phyloP scores from a whole-genome alignment of 23 red algal species.

The Gracilaria domingensis region DNA sequence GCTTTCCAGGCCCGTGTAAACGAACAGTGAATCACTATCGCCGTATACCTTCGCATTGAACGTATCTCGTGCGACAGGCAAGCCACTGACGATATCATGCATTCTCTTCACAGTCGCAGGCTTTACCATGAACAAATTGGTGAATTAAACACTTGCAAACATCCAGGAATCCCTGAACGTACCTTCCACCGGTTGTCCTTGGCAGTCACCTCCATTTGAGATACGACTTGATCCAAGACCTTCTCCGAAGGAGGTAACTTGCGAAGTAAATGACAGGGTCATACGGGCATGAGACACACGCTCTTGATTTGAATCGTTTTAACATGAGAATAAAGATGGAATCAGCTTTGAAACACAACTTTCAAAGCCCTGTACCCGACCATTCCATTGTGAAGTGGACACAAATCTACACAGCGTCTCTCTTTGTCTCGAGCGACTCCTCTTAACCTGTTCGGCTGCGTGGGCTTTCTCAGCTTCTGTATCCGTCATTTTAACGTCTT shows the following conservation, averaged over 20 bases:
- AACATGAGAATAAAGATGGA: slow-evolving; percentile 67
- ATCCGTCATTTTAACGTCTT: slow-evolving; percentile 23
- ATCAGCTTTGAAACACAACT: slow-evolving; percentile 43
- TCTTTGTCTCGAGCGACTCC: slow-evolving; percentile 75
- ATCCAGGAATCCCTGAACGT: slow-evolving; percentile 63
- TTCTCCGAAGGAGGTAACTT: slow-evolving; percentile 34
- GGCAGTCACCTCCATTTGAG: slow-evolving; percentile 25
- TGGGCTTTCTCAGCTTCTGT: slow-evolving; percentile 5
- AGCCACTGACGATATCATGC: slow-evolving; percentile 51
- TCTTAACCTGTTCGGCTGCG: slow-evolving; percentile 35
- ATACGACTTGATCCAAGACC: slow-evolving; percentile 50
- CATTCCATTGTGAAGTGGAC: slow-evolving; percentile 84
- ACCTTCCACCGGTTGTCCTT: slow-evolving; percentile 70
- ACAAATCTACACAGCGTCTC: slow-evolving; percentile 86
- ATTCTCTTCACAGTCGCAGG: slow-evolving; percentile 36
- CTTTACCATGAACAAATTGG: slow-evolving; percentile 39
- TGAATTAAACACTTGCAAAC: slow-evolving; percentile 81
- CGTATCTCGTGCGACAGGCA: too few species aligned
- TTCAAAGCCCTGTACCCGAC: slow-evolving; percentile 57
- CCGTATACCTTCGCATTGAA: too few species aligned
- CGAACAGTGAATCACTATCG: too few species aligned
- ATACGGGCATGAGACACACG: slow-evolving; percentile 73
- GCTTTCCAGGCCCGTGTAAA: too few species aligned
- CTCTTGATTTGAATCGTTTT: slow-evolving; percentile 70
- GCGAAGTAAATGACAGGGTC: slow-evolving; percentile 74